A percentile compares a stretch with the other conserved stretches of the same genome.
phyloP scores from a whole-genome alignment of 2,329 filamentous ascomycete genomes.

The Neurospora sp. region DNA sequence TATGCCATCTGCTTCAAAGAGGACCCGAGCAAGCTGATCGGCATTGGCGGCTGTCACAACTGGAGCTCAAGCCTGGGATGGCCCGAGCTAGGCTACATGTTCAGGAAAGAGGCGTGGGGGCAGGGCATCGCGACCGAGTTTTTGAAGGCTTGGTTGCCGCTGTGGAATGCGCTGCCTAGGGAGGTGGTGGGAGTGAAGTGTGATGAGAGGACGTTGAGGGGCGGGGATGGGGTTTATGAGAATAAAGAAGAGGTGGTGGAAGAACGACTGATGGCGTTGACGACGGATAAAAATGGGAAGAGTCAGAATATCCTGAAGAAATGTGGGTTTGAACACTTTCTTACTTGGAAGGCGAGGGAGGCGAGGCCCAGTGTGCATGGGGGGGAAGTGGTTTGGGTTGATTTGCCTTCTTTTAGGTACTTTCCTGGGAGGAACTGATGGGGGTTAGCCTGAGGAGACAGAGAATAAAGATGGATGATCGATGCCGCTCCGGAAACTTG shows the following conservation, averaged over 20 bases:
- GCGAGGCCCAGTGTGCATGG: slow-evolving; percentile 13
- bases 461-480: neutral
- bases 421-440: slow-evolving; percentile 8
- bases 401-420: slow-evolving; percentile 17
- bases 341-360: slow-evolving; percentile 27
- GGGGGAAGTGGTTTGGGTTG: slow-evolving; percentile 1
- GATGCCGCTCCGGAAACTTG: neutral
- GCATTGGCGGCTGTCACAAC: slow-evolving; percentile 36
- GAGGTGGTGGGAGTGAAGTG: slow-evolving; percentile 34
- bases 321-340: slow-evolving; percentile 40
- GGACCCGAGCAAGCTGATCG: slow-evolving; percentile 39
- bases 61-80: slow-evolving; percentile 33
- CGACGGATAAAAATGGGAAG: slow-evolving; percentile 36
- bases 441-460: neutral
- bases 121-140: slow-evolving; percentile 49
- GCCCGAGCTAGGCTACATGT: slow-evolving; percentile 51
- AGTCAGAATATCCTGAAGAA: slow-evolving; percentile 50
- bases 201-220: slow-evolving; percentile 26
- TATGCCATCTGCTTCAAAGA: slow-evolving; percentile 39
- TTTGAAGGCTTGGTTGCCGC: slow-evolving; percentile 32
- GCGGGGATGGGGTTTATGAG: slow-evolving; percentile 20
- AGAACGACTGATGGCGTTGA: slow-evolving; percentile 37
- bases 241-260: slow-evolving; percentile 20
- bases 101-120: slow-evolving; percentile 44
- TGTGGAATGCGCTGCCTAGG: slow-evolving; percentile 41